phyloP scores from a whole-genome alignment of 106 monocot genomes.

The Triglochin maritima region DNA sequence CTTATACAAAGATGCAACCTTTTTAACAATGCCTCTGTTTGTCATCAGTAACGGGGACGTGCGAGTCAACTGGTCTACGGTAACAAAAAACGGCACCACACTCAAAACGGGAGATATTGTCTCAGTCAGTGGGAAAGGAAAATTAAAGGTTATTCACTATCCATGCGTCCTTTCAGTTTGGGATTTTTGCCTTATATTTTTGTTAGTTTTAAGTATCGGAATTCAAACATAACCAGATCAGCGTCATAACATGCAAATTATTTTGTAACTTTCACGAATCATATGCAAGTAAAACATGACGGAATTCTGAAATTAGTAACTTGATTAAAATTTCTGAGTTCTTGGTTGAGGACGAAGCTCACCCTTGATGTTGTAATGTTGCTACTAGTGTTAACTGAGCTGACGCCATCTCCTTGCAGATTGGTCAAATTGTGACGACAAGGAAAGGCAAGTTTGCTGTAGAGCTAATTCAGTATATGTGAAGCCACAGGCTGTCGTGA shows the following conservation, averaged over 20 bases:
- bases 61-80: constrained; percentile 79
- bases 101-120: constrained; percentile 80
- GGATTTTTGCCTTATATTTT: too few relatives aligned
- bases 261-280: too few relatives aligned
- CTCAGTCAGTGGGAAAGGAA: constrained; percentile 74
- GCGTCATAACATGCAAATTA: too few relatives aligned
- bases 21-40: neutral
- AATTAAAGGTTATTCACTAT: constrained; percentile 47
- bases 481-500: neutral
- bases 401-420: constrained; percentile 19
- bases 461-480: constrained; percentile 65
- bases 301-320: too few relatives aligned
- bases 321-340: too few relatives aligned
- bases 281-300: too few relatives aligned
- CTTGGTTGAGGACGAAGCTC: too few relatives aligned
- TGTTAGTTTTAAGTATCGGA: too few relatives aligned
- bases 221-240: too few relatives aligned
- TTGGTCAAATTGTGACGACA: constrained; percentile 72
- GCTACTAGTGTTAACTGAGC: too few relatives aligned
- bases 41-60: constrained; percentile 67
- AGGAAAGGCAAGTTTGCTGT: constrained; percentile 79
- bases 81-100: constrained; percentile 66
- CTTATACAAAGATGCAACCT: neutral
- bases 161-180: too few relatives aligned
- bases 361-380: too few relatives aligned